Base-by-base conservation (phyloP, 2,329 filamentous ascomycete genomes). In the Diaporthe vexans region DNA sequence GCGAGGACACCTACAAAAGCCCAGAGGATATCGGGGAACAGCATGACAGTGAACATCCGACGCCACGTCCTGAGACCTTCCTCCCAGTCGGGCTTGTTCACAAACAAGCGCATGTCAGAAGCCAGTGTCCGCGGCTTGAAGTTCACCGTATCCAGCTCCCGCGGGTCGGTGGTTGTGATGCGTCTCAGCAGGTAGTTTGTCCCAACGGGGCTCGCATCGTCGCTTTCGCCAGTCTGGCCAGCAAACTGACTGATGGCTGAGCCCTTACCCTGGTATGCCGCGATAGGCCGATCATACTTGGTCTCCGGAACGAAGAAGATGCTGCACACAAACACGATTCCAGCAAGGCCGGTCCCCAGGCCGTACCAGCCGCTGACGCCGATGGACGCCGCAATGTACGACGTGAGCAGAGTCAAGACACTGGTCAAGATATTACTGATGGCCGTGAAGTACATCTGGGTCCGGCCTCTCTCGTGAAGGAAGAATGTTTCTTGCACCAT, bases 271-370 rank as follows among this genome's bases (percentile, higher is more conserved):
- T 52, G 71, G 13, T 72, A 56, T 33, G 46, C 71, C 2, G 58
- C 56, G 24, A 72, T 26, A 0, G 71, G 74, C 5, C 74, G 46
- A 10, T 71, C 74, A 26, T 75, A 75, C 15, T 73, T 67, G 6
- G 74, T 75, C 71, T 75, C 71, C 9, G 71, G 74, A 19, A 73
- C 57, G 52, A 88, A 81, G 4, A 87, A 87, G 1, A 89, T 80
- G 73, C 89, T 89, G 15, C 85, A 83, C 21, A 84, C 84, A 77
- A 89, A 88, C 3, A 81, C 76, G 17, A 81, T 57, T 24, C 78
- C 80, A 51, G 77, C 76, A 71, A 81, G 77, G 54, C 80, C 80
- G 5, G 79, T 78, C 9, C 72, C 72, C 24, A 75, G 51, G 24
- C 74, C 72, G 26, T 73, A 75, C 56, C 72, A 75, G n/a, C 61